Evolutionary conservation across 371 early-diverging fungal species (phyloP).

Genomic region (Rhizopus sp.): DNA sequence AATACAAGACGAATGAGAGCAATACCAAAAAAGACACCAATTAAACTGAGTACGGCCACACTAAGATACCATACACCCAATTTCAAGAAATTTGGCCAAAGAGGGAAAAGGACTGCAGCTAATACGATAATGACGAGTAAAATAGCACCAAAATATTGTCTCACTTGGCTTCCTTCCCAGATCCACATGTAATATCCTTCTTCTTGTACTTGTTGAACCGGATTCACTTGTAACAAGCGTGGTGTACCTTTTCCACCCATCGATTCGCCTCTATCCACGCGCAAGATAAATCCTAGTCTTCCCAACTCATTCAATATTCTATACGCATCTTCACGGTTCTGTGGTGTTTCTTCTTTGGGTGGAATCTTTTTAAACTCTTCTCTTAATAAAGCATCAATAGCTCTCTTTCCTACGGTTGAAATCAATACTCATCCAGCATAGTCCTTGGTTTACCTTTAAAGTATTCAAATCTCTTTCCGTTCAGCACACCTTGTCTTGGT

Average conservation of each 20-base stretch:
- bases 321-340: conserved; percentile 67
- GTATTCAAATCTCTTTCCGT: conserved; percentile 89
- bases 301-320: conserved; percentile 73
- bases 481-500: conserved; percentile 84
- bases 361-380: conserved; percentile 58
- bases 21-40: conserved; percentile 90
- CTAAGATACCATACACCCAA: conserved; percentile 92
- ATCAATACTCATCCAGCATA: neutral
- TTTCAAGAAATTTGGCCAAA: conserved; percentile 92
- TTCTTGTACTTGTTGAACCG: conserved; percentile 73
- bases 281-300: conserved; percentile 68
- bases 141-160: conserved; percentile 74
- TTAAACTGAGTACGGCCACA: conserved; percentile 81
- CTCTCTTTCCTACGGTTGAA: conserved; percentile 44
- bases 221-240: conserved; percentile 60
- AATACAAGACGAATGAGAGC: conserved; percentile 91
- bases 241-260: conserved; percentile 53
- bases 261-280: conserved; percentile 69
- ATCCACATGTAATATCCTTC: conserved; percentile 96
- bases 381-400: conserved; percentile 83
- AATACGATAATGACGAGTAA: conserved; percentile 79
- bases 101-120: conserved; percentile 96
- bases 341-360: conserved; percentile 49
- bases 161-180: conserved; percentile 87
- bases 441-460: conserved; percentile 74